These are phyloP conservation scores for Atalantia buxifolia DNA, from an alignment of 345 rosid species.

Conservation along the genomic window DNA sequence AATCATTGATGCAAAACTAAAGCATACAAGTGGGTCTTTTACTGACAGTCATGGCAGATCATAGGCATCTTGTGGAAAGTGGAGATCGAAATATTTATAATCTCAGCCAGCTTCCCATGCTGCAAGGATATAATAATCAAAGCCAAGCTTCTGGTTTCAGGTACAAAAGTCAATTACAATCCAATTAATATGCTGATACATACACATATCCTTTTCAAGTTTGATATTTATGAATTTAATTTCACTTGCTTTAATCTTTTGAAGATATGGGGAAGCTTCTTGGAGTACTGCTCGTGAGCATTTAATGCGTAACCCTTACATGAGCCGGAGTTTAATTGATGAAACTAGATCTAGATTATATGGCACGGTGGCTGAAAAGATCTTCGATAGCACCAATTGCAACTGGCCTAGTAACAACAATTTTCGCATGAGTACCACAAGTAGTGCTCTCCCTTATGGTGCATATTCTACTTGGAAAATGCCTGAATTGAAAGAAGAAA, in stretches of 20 bases:
- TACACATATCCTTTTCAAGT: background rate
- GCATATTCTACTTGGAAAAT: conserved; percentile 18
- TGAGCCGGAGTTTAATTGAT: conserved; percentile 37
- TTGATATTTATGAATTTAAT: conserved; percentile 2
- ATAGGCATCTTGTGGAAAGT: conserved; percentile 54
- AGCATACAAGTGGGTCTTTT: conserved; percentile 1
- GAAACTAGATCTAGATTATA: conserved; percentile 30
- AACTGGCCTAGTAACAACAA: conserved; percentile 12
- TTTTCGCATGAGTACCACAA: conserved; percentile 4
- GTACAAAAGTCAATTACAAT: conserved; percentile 20
- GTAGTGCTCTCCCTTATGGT: conserved; percentile 6
- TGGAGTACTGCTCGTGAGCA: conserved; percentile 47
- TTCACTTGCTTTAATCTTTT: conserved; percentile 5
- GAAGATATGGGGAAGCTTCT: conserved; percentile 51
- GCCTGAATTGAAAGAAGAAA: conserved; percentile 12
- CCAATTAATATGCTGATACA: too few relatives aligned
- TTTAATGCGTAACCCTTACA: conserved; percentile 20
- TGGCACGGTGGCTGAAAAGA: conserved; percentile 32
- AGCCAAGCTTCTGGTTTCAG: conserved; percentile 48
- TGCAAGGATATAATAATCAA: conserved; percentile 43
- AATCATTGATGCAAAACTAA: conserved; percentile 3
- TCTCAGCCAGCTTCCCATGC: conserved; percentile 77
- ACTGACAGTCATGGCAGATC: conserved; percentile 51
- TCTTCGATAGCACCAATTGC: conserved; percentile 22
- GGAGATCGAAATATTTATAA: conserved; percentile 70